These are phyloP conservation scores for Pichia sp. DNA, from an alignment of 1,139 yeast species.

Conservation along the genomic window DNA sequence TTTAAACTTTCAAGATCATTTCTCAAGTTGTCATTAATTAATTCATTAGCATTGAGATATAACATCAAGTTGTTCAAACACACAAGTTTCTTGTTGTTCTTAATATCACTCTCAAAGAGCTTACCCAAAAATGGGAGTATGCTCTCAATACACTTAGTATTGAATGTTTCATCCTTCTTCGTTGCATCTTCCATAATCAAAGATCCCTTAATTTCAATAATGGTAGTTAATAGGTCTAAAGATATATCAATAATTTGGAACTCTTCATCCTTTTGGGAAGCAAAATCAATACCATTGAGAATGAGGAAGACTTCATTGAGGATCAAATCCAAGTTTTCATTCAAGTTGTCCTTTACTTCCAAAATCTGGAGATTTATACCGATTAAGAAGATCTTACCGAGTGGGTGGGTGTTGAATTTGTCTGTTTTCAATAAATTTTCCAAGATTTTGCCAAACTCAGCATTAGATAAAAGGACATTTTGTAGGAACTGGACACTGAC, in stretches of 20 bases:
- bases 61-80: conserved; percentile 67
- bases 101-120: conserved; percentile 21
- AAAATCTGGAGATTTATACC: conserved; percentile 57
- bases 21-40: conserved; percentile 8
- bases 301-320: conserved; percentile 18
- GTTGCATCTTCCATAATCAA: conserved; percentile 10
- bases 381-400: conserved; percentile 46
- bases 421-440: not conserved
- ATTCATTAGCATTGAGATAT: conserved; percentile 33
- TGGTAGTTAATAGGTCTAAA: conserved; percentile 67
- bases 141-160: conserved; percentile 11
- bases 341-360: conserved; percentile 35
- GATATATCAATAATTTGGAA: conserved; percentile 62
- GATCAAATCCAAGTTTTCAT: conserved; percentile 11
- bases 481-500: conserved; percentile 55
- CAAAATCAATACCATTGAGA: conserved; percentile 17
- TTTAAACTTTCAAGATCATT: conserved; percentile 9
- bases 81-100: conserved; percentile 45
- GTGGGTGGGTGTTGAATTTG: conserved; percentile 10
- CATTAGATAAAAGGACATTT: conserved; percentile 18
- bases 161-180: conserved; percentile 10
- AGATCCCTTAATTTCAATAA: conserved; percentile 50
- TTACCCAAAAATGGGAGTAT: conserved; percentile 29
- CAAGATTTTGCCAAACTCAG: conserved; percentile 15
- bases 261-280: conserved; percentile 32